Conservation (phyloP, 179 eudicot genomes). For the Silene vulgaris region DNA sequence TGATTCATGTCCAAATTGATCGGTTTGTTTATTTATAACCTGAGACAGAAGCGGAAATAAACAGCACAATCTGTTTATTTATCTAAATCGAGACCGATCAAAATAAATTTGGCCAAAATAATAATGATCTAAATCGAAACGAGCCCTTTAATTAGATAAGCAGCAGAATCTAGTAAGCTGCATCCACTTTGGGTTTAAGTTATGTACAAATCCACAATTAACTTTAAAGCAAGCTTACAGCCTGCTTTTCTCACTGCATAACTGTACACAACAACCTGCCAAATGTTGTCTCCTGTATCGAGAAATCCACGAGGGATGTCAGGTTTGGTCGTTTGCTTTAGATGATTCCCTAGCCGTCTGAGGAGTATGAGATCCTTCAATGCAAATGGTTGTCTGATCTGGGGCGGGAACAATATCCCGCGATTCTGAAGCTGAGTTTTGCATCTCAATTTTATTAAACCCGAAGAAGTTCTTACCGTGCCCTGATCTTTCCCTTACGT, state of each 20-base stretch:
- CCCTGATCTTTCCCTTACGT: constrained; percentile 18
- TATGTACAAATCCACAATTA: neutral
- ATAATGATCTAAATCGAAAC: too few species aligned
- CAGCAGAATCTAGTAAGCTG: too few species aligned
- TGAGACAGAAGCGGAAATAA: too few species aligned
- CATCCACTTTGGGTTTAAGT: neutral
- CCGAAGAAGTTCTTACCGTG: neutral
- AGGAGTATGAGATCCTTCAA: constrained; percentile 28
- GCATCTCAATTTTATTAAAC: constrained; percentile 32
- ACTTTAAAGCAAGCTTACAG: neutral
- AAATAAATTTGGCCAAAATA: too few species aligned
- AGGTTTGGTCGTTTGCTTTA: neutral
- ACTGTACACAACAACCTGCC: neutral
- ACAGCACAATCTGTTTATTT: too few species aligned
- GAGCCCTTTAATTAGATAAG: too few species aligned
- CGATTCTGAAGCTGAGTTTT: constrained; percentile 28
- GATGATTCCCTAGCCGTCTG: neutral
- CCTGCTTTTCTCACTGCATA: neutral
- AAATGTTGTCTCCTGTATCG: neutral
- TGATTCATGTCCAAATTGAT: too few species aligned
- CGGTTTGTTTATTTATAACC: too few species aligned
- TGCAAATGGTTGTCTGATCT: constrained; percentile 24
- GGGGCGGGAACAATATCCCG: constrained; percentile 22
- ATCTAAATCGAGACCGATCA: too few species aligned
- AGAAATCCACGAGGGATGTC: neutral